Percentiles rank a stretch among this genome's conserved stretches.
Evolutionary conservation across 2,329 filamentous ascomycete species (phyloP).

Genomic region (Sporothrix sp.): DNA sequence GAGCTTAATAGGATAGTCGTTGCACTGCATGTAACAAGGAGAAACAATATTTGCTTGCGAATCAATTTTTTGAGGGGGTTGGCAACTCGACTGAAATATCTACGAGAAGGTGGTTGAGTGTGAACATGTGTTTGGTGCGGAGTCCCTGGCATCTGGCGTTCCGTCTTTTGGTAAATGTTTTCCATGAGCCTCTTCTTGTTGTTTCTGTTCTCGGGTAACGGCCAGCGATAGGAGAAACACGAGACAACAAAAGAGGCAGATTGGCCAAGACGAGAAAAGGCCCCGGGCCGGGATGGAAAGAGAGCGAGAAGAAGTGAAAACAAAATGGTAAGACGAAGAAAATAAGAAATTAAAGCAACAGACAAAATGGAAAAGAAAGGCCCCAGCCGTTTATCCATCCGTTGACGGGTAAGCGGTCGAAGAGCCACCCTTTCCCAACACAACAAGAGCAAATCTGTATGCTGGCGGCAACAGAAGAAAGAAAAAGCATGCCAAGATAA

Average conservation of each 20-base stretch:
- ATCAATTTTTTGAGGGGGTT: too few species aligned
- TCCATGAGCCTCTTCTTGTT: neutral
- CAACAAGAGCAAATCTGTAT: too few species aligned
- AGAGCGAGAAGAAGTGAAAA: constrained; percentile 1
- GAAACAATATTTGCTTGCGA: too few species aligned
- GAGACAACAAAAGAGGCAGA: neutral
- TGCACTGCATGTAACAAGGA: too few species aligned
- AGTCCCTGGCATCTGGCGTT: too few species aligned
- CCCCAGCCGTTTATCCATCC: too few species aligned
- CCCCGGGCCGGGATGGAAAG: neutral
- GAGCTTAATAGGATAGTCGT: too few species aligned
- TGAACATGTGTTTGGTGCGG: neutral
- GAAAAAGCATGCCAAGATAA: constrained; percentile 1
- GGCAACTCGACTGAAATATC: neutral
- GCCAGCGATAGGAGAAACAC: neutral
- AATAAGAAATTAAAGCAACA: constrained; percentile 2
- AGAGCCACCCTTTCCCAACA: too few species aligned
- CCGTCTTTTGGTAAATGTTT: neutral
- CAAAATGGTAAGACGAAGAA: neutral
- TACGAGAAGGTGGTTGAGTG: neutral
- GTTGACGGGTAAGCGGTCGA: too few species aligned
- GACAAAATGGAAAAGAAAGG: neutral
- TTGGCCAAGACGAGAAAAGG: neutral
- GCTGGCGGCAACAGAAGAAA: neutral
- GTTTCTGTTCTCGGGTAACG: neutral